Base-by-base conservation (phyloP, 345 rosid genomes). In the Bruguiera gymnorhiza region DNA sequence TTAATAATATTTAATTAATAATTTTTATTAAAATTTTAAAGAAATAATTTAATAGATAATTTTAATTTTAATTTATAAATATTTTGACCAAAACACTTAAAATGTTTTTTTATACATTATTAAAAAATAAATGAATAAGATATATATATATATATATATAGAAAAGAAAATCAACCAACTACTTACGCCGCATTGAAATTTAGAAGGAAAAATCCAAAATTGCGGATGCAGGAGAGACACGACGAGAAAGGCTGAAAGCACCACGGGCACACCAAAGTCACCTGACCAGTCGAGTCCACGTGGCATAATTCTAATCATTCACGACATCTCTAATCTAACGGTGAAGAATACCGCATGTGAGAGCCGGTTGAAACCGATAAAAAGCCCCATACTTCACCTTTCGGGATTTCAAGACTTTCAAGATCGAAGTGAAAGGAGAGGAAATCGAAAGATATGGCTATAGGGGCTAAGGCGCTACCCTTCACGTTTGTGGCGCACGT, bases 401-500 rank as follows among this genome's bases (percentile, higher is more conserved):
- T 24, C 0, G 16, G 31, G 24, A 27, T 27, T 56, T 56, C 60
- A 27, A 56, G 31, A 24, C 5, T 43, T 15, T 3, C 18, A 43
- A 43, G 50, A 16, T 18, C 6, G 27, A 54, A 56, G 26, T 58
- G 2, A 37, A 24, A 8, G 26, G 18, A 57, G 31, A 24, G 60
- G 37, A 27, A 55, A n/a, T 9, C 24, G 36, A 0, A 4, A 51
- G 56, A 31, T 21, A 86, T 87, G 89, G 88, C 83, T 67, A 67
- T 92, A 37, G 85, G 64, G 52, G 63, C 81, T 0, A 84, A 77
- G 53, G 91, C 98, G 31, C 39, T 73, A 48, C 83, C 86, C 21
- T 79, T 92, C 62, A 77, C 98, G 69, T 73, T 83, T 74, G 88
- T 74, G 37, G 78, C 78, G 2, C 98, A 96, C 80, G 83, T 75